These are phyloP conservation scores for Ceratobasidium sp. DNA, from an alignment of 1,284 basidiomycete species.

Conservation along the genomic window DNA sequence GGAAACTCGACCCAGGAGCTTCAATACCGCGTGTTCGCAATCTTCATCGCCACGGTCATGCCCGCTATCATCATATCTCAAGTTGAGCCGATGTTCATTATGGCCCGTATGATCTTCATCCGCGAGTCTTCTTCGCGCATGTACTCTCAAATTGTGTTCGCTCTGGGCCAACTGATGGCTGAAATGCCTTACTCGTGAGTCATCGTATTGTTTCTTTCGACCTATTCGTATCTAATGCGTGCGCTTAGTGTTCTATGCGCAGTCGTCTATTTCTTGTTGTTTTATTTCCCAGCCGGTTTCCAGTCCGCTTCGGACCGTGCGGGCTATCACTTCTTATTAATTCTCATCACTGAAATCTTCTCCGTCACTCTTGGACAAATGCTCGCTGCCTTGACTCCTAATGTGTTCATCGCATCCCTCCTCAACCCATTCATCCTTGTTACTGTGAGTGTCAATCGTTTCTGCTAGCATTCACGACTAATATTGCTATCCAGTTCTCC, in stretches of 20 bases:
- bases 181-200: conserved; percentile 79
- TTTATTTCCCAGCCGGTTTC: conserved; percentile 73
- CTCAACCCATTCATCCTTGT: conserved; percentile 46
- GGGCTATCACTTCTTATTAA: conserved; percentile 80
- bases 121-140: conserved; percentile 78
- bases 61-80: conserved; percentile 84
- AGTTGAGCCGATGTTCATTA: conserved; percentile 88
- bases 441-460: background rate
- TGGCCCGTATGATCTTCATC: conserved; percentile 78
- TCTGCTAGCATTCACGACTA: no score
- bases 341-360: conserved; percentile 64
- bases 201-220: background rate
- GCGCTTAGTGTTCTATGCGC: conserved; percentile 69
- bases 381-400: conserved; percentile 81
- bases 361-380: conserved; percentile 56
- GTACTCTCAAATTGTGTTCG: conserved; percentile 85
- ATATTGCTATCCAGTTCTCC: conserved; percentile 60
- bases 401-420: conserved; percentile 64
- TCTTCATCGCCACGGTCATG: conserved; percentile 72
- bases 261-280: conserved; percentile 79
- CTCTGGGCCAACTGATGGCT: conserved; percentile 82
- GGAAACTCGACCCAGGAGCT: conserved; percentile 75
- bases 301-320: conserved; percentile 73
- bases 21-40: conserved; percentile 86
- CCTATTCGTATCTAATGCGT: background rate